Evolutionary conservation across 169 alveolate species (phyloP).

Genomic region (Theileria luwenshuni): DNA sequence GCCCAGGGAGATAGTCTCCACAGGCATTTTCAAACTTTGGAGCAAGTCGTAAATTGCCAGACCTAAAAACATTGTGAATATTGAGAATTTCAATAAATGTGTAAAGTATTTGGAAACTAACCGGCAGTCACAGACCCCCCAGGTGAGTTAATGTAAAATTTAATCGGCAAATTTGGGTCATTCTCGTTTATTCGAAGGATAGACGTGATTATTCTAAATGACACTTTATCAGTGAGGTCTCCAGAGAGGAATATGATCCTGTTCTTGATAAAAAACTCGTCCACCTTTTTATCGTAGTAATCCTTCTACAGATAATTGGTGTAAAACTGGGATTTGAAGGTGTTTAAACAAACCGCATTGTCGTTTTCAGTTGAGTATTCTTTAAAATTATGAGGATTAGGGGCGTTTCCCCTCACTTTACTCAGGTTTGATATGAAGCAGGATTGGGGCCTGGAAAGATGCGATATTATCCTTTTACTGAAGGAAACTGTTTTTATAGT

Average conservation of each 20-base stretch:
- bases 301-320: slow-evolving; percentile 26
- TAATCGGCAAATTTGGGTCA: slow-evolving; percentile 74
- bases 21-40: slow-evolving; percentile 76
- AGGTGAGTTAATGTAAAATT: slow-evolving; percentile 84
- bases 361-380: not conserved
- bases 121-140: slow-evolving; percentile 86
- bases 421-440: not conserved
- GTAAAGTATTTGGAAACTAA: not conserved
- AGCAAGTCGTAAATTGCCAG: slow-evolving; percentile 83
- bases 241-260: slow-evolving; percentile 73
- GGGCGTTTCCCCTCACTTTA: not conserved
- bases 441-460: not conserved
- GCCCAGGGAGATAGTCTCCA: slow-evolving; percentile 83
- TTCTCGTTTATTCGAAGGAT: slow-evolving; percentile 75
- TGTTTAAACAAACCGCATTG: not conserved
- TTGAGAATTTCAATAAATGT: not conserved
- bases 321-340: not conserved
- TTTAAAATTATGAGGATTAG: not conserved
- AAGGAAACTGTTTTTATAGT: not conserved
- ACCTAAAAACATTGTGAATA: slow-evolving; percentile 43
- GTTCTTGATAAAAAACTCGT: slow-evolving; percentile 42
- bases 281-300: slow-evolving; percentile 32
- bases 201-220: slow-evolving; percentile 77
- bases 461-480: slow-evolving; percentile 8
- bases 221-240: slow-evolving; percentile 74